Percentiles rank a stretch among this genome's conserved stretches.
These are phyloP conservation scores for Ophiostoma piceae DNA, from an alignment of 2,329 filamentous ascomycete genomes.

Conservation along the genomic window DNA sequence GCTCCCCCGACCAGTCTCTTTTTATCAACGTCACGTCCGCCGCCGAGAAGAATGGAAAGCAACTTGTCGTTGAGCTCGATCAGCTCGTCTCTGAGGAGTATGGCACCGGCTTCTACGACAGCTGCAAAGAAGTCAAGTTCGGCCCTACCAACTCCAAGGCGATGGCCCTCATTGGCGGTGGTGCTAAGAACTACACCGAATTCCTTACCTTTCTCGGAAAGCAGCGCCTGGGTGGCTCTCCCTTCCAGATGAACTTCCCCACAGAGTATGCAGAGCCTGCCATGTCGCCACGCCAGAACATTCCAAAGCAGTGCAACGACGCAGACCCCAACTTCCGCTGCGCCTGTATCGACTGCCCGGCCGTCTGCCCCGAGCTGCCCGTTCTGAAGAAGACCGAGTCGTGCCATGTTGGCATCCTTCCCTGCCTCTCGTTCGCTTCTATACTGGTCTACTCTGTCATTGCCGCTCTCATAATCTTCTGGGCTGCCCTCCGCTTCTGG, in stretches of 20 bases:
- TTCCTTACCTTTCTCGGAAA: constrained; percentile 90
- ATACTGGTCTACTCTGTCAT: constrained; percentile 78
- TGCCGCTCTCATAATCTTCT: constrained; percentile 65
- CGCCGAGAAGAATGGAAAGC: constrained; percentile 53
- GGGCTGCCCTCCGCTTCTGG: constrained; percentile 64
- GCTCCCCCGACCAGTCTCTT: constrained; percentile 90
- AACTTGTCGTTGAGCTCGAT: constrained; percentile 80
- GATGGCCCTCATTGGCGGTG: constrained; percentile 93
- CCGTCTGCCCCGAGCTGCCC: constrained; percentile 76
- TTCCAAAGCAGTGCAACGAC: constrained; percentile 82
- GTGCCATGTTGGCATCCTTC: constrained; percentile 81
- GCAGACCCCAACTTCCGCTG: constrained; percentile 80
- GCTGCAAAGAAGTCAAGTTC: constrained; percentile 98
- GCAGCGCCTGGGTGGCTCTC: constrained; percentile 85
- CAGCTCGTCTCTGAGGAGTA: constrained; percentile 82
- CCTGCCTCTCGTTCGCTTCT: constrained; percentile 88
- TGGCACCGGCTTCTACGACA: constrained; percentile 84
- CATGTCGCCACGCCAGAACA: constrained; percentile 69
- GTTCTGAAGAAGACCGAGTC: constrained; percentile 62
- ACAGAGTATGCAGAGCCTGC: constrained; percentile 54
- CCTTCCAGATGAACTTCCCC: constrained; percentile 97
- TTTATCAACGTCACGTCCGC: constrained; percentile 89
- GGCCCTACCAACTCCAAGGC: constrained; percentile 88
- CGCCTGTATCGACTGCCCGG: constrained; percentile 87
- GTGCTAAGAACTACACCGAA: constrained; percentile 80